Evolutionary conservation across 768 basidiomycete genomes (phyloP).

Genomic region (Hericium coralloides): DNA sequence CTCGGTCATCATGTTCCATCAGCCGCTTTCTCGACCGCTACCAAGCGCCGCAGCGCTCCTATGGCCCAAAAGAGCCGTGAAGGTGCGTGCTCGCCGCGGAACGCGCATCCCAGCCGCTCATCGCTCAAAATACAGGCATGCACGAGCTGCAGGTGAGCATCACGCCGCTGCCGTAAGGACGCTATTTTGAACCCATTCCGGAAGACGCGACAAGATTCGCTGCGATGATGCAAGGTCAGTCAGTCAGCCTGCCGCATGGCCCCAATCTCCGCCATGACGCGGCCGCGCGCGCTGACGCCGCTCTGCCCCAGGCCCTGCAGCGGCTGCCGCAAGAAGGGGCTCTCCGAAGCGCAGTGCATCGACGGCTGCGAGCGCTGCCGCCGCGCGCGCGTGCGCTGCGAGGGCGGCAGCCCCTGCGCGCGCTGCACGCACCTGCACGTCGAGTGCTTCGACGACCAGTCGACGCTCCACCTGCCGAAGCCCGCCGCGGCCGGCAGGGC

Average conservation of each 20-base stretch:
- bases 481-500: conserved; percentile 9
- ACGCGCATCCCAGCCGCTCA: background rate
- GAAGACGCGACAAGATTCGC: conserved; percentile 52
- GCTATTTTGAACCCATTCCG: conserved; percentile 4
- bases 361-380: conserved; percentile 57
- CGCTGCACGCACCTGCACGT: conserved; percentile 27
- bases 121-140: conserved; percentile 36
- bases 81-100: background rate
- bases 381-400: conserved; percentile 36
- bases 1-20: background rate
- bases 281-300: background rate
- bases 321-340: conserved; percentile 48
- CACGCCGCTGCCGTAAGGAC: background rate
- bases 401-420: conserved; percentile 28
- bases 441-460: conserved; percentile 39
- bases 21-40: background rate
- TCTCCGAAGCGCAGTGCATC: conserved; percentile 41
- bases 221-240: conserved; percentile 52
- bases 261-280: background rate
- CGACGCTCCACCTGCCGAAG: background rate
- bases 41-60: background rate
- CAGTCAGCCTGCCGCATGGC: conserved; percentile 7
- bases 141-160: conserved; percentile 43
- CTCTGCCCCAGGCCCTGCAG: conserved; percentile 39
- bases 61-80: conserved; percentile 6